Percentiles rank a stretch among this genome's conserved stretches.
phyloP scores from a whole-genome alignment of 495 filamentous ascomycete species.

The Podospora pseudoanserina region DNA sequence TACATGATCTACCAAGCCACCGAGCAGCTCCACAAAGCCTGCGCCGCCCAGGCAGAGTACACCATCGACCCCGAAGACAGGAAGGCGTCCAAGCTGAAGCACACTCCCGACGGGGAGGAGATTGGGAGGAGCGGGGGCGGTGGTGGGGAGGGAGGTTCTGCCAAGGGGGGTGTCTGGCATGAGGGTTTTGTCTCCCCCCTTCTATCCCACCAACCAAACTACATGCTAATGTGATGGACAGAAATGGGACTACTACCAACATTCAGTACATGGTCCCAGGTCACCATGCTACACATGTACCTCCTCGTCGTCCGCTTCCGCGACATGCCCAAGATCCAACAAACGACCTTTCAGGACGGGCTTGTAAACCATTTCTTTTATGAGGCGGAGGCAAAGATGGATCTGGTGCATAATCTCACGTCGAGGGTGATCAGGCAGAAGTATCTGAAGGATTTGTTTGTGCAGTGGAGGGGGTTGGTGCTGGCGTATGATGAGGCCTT shows the following conservation, averaged over 20 bases:
- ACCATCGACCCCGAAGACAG: slow-evolving; percentile 55
- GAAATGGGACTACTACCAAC: slow-evolving; percentile 63
- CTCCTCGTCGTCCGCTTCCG: slow-evolving; percentile 84
- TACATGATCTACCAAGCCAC: slow-evolving; percentile 55
- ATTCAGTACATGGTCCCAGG: slow-evolving; percentile 92
- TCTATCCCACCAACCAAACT: slow-evolving; percentile 12
- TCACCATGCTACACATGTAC: slow-evolving; percentile 95
- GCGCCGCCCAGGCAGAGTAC: slow-evolving; percentile 73
- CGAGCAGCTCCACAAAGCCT: slow-evolving; percentile 72
- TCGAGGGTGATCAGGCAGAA: slow-evolving; percentile 65
- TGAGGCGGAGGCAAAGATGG: slow-evolving; percentile 85
- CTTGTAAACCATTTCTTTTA: slow-evolving; percentile 91
- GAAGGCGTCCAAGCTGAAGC: slow-evolving; percentile 55
- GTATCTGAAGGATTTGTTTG: slow-evolving; percentile 87
- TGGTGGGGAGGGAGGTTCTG: slow-evolving; percentile 71
- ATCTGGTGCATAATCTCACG: slow-evolving; percentile 60
- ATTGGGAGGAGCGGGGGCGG: slow-evolving; percentile 68
- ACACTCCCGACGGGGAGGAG: slow-evolving; percentile 69
- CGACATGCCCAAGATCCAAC: slow-evolving; percentile 56
- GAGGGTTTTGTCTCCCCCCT: slow-evolving; percentile 51
- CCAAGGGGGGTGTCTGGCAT: slow-evolving; percentile 78
- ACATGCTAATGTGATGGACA: slow-evolving; percentile 2
- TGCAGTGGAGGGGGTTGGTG: slow-evolving; percentile 83
- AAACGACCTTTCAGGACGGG: slow-evolving; percentile 41
- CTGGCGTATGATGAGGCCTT: slow-evolving; percentile 86